Base-by-base conservation (phyloP, 2,329 filamentous ascomycete genomes). In the Chlorencoelia australis region DNA sequence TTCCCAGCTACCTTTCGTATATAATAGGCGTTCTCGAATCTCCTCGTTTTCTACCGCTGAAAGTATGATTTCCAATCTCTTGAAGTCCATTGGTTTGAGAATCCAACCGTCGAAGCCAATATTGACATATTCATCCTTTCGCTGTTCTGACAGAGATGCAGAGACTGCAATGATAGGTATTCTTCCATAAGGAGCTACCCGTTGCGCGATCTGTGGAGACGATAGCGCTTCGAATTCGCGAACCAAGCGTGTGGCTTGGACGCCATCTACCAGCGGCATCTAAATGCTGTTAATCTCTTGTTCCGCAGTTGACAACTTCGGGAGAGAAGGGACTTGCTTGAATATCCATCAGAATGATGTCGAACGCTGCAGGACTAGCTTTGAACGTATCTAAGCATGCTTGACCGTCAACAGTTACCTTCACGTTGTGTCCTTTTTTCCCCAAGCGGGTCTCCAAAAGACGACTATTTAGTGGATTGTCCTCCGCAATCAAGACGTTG, bases 201-300 rank as follows among this genome's bases (percentile, higher is more conserved):
- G 53, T 56, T 63, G 63, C 0, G 63, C 62, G 1, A 34, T 2
- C 2, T 14, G 24, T 2, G 25, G 24, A 2, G 14, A 21, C 7
- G 8, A 17, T 8, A 11, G n/a, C 39, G 71, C 70, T 54, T 93
- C 86, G 35, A 70, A 76, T 0, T 75, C 75, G 16, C 87, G 71
- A 44, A 94, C 94, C 70, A 86, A 80, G 58, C 84, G 86, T 0
- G 86, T 83, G 11, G 85, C 86, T 3, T 71, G 75, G 14, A 88
- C 68, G 6, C 87, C 87, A 52, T 94, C 85, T 4, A 91, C 82
- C 22, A 94, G 91, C 13, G 87, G 86, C 87, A 94, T 94, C 85
- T 93, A n/a, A 7, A 9, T 4, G 26, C 11, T 30, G 36, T 35
- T 19, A 8, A n/a, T n/a, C 7, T 10, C 3, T 7, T 17, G 14